Base-by-base conservation (phyloP, 1,139 yeast genomes). In the Yamadazyma epiphylla region DNA sequence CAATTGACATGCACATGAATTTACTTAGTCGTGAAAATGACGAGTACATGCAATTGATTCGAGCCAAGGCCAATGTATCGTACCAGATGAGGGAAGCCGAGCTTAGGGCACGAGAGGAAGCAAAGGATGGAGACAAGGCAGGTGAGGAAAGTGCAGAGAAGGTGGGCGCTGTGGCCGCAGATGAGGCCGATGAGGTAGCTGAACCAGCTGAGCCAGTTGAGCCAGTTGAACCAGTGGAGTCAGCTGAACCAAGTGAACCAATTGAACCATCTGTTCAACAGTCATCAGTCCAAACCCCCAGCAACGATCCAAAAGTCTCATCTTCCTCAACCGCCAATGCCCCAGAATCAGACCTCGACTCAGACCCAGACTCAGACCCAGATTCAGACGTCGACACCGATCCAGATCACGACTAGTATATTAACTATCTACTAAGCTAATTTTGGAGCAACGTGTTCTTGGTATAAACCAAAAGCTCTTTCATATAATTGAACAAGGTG, bases 61-160 rank as follows among this genome's bases (percentile, higher is more conserved):
- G 96, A 48, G 89, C 94, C 10, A 75, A 80, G 52, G 94, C 95
- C 13, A 89, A 88, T 49, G 59, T 84, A 26, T 81, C 82, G 12
- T 82, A 84, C 54, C 96, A 87, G 58, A 61, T 65, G 37, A 74
- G 94, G 43, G 89, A 83, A 51, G 67, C 51, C 15, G 43, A 38
- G 4, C 30, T 36, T n/a, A 25, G 24, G 3, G 28, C 17, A 13
- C 25, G 21, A 21, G 28, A 24, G 13, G 21, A 24, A 15, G 20
- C 9, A 9, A 29, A 30, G 11, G 30, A 26, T 21, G 31, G 23
- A 23, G 36, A 30, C 21, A 30, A 27, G 7, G 31, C 12, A 21
- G 32, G 37, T 15, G 32, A 25, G 15, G 38, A 27, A 11, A 19
- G 28, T 9, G 33, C 24, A 19, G 19, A n/a, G 12, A 10, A n/a